Percentiles rank a stretch among this genome's conserved stretches.
phyloP scores from a whole-genome alignment of 202 grass and related monocot species.

The Panicum virgatum region DNA sequence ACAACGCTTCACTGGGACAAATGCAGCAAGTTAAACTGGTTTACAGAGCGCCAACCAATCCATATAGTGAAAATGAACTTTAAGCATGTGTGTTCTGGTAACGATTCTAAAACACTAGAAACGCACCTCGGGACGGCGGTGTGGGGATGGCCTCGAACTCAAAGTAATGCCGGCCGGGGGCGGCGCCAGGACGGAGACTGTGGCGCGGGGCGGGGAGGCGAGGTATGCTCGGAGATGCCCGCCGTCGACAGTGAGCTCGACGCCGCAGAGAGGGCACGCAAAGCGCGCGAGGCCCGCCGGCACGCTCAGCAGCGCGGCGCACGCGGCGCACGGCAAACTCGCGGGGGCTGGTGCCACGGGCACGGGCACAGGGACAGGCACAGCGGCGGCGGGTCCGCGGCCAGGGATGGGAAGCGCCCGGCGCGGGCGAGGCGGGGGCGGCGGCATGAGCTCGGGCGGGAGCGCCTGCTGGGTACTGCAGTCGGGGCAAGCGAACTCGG shows the following conservation, averaged over 20 bases:
- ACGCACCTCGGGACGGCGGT: slow-evolving; percentile 18
- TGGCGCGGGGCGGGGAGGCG: slow-evolving; percentile 15
- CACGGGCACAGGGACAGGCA: neutral
- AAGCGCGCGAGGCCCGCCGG: slow-evolving; percentile 48
- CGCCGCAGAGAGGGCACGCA: slow-evolving; percentile 44
- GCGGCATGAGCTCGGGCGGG: slow-evolving; percentile 58
- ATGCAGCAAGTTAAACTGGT: neutral
- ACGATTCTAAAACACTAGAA: neutral
- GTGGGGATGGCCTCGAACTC: slow-evolving; percentile 5
- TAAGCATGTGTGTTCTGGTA: neutral
- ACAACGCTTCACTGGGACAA: neutral
- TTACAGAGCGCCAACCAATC: neutral
- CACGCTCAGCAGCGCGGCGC: slow-evolving; percentile 41
- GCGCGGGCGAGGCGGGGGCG: slow-evolving; percentile 34
- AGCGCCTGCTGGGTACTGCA: slow-evolving; percentile 56
- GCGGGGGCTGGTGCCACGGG: neutral
- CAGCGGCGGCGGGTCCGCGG: neutral
- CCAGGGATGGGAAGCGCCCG: slow-evolving; percentile 45
- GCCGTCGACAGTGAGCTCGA: slow-evolving; percentile 39
- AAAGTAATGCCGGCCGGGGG: slow-evolving; percentile 32
- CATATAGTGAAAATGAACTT: neutral
- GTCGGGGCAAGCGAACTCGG: slow-evolving; percentile 65
- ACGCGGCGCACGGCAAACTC: slow-evolving; percentile 37
- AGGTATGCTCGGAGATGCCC: slow-evolving; percentile 26
- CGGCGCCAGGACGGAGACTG: slow-evolving; percentile 31